Evolutionary conservation across 108 stramenopile genomes (phyloP), one percentile per base, ranked within the genome.

Genomic region (Conticribra guillardii): DNA sequence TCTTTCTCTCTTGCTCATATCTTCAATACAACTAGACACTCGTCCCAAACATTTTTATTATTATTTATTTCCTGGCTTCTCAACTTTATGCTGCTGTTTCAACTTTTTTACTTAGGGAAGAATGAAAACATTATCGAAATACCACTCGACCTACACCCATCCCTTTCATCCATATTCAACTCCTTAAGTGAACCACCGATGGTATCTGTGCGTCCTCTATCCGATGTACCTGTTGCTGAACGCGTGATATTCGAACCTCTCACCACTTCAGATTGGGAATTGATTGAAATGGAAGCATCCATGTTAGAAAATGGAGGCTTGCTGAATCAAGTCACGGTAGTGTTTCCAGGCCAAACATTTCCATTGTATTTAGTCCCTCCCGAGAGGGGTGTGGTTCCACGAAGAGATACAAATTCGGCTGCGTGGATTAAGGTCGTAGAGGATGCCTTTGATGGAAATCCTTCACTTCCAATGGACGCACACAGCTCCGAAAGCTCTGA

Each of bases 181-280:
- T 21, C 60, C 31, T 28, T 52, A 5, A 67, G 51, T 37, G 60
- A 54, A 37, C 66, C 66, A n/a, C 28, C 67, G 0, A 11, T 29
- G 28, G 71, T 55, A 69, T 80, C 54, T n/a, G 85, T 93, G 1
- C 63, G 72, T 27, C 60, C 76, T n/a, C 66, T 93, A 14, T 31
- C 79, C 29, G 3, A 34, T 24, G 68, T 89, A 16, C 59, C 66
- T 0, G 24, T 82, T 3, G 87, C 81, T 2, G 52, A 59, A 24
- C 48, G 64, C 24, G 79, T 91, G 3, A 67, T 65, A 1, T 74
- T 91, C 50, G 85, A 92, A 70, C 94, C 91, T 19, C n/a, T 84
- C 15, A 61, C 81, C 4, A 69, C 79, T 14, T 64, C 82, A 21
- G 94, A 92, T 72, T 90, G 89, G 89, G 88, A 92, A 67, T 75